Evolutionary conservation across 139 green algal genomes (phyloP).

Genomic region (Chlamydomonas eustigma): DNA sequence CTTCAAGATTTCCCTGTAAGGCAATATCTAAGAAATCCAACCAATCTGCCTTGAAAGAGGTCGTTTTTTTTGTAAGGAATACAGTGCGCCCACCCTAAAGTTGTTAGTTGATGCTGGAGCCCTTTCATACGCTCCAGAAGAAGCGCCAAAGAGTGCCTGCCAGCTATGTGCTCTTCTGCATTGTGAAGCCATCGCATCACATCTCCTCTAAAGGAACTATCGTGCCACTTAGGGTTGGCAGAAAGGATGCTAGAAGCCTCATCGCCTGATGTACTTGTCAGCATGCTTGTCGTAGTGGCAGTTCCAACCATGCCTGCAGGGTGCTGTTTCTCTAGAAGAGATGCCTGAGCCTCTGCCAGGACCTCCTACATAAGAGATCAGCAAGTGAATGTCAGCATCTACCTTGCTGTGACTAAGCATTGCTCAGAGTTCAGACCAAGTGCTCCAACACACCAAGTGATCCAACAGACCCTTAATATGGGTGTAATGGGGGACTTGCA

Average conservation of each 20-base stretch:
- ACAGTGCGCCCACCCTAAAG: background rate
- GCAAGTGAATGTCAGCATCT: too few relatives aligned
- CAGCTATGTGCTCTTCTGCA: slow-evolving; percentile 18
- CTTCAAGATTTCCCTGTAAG: background rate
- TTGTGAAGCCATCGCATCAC: slow-evolving; percentile 35
- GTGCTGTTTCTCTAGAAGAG: slow-evolving; percentile 21
- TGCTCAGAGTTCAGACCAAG: too few relatives aligned
- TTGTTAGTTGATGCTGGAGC: background rate
- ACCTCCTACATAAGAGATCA: too few relatives aligned
- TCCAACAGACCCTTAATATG: too few relatives aligned
- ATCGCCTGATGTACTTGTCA: too few relatives aligned
- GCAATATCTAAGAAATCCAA: background rate
- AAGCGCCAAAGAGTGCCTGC: slow-evolving; percentile 11
- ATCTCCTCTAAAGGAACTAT: slow-evolving; percentile 28
- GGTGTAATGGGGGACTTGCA: too few relatives aligned
- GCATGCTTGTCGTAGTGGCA: background rate
- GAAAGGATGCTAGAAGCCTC: background rate
- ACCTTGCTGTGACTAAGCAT: too few relatives aligned
- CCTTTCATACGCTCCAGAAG: slow-evolving; percentile 13
- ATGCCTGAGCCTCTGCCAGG: background rate
- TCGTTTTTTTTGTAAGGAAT: background rate
- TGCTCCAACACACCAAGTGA: too few relatives aligned
- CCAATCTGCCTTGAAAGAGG: background rate
- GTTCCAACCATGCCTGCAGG: slow-evolving; percentile 21
- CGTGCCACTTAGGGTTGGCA: background rate